Base-by-base conservation (phyloP, 805 yeast species). In the Isabelozyma pseudorhagii region DNA sequence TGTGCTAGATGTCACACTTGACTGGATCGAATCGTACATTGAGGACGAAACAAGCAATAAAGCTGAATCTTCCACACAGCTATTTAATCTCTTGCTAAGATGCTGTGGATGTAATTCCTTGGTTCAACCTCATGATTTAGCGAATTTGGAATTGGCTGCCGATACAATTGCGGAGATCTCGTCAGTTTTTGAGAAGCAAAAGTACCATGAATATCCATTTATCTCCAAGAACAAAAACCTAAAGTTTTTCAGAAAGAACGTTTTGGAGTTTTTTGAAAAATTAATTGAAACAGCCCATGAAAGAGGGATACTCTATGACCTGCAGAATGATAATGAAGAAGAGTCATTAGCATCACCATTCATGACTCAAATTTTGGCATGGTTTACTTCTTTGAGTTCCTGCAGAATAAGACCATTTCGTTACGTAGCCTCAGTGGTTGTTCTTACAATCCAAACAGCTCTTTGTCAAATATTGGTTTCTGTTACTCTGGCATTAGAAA, bases 151-250 rank as follows among this genome's bases (percentile, higher is more conserved):
- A 40, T 80, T 88, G 7, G 87, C 94, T 0, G 71, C 79, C 13
- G 87, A 84, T 36, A 88, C 97, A 0, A 79, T 89, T 8, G 82
- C 78, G 4, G 96, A 89, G 63, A 67, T 91, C 27, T 87, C 87
- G 53, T 71, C 81, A 15, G 67, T 80, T 42, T 87, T 88, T 56
- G 72, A 78, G 47, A 70, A 72, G 11, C 92, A 87, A 63, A 74
- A 74, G 46, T 60, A 73, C 38, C 92, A 86, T 58, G 94, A 88
- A 56, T 88, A 81, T 55, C 90, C 92, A 8, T 74, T 89, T 49
- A 53, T 72, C 13, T 74, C 86, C 14, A 83, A 78, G 50, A 78
- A 78, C 50, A 62, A 69, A 60, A 48, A 72, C 58, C 50, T 81
- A 55, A 75, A 69, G 54, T 72, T 74, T 46, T 81, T 89, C 59